Evolutionary conservation across 768 basidiomycete genomes (phyloP).

Genomic region (Macrolepiota fuliginosa): DNA sequence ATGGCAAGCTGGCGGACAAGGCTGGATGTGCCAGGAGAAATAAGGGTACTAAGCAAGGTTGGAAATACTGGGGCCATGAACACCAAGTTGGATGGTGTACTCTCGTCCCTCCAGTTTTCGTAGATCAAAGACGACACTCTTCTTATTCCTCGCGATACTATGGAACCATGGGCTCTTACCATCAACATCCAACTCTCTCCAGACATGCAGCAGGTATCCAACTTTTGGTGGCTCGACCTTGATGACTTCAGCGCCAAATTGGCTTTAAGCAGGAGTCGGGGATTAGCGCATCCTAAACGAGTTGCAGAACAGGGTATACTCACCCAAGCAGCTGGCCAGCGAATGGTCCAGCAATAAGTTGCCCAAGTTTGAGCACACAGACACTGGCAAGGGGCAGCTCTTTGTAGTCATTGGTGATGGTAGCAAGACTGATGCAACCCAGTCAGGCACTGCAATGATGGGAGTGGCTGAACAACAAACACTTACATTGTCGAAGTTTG

Average conservation of each 20-base stretch:
- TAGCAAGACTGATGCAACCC: slow-evolving; percentile 1
- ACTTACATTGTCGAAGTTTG: slow-evolving; percentile 10
- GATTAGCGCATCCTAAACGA: not conserved
- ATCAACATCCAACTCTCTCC: slow-evolving; percentile 69
- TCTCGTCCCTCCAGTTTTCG: slow-evolving; percentile 33
- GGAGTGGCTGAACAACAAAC: not conserved
- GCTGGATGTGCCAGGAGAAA: slow-evolving; percentile 28
- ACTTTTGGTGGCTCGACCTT: slow-evolving; percentile 63
- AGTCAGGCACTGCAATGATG: not conserved
- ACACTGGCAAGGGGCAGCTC: slow-evolving; percentile 60
- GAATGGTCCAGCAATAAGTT: slow-evolving; percentile 72
- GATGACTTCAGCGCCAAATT: slow-evolving; percentile 72
- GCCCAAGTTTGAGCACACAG: slow-evolving; percentile 66
- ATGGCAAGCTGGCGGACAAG: slow-evolving; percentile 59
- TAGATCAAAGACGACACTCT: slow-evolving; percentile 67
- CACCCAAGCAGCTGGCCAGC: slow-evolving; percentile 72
- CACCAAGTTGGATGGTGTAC: slow-evolving; percentile 21
- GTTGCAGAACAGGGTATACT: slow-evolving; percentile 11
- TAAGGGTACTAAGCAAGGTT: not conserved
- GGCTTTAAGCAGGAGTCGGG: slow-evolving; percentile 33
- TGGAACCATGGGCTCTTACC: slow-evolving; percentile 75
- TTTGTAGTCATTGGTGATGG: slow-evolving; percentile 17
- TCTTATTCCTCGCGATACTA: slow-evolving; percentile 71
- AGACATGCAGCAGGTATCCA: slow-evolving; percentile 68
- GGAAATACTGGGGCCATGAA: not conserved